Evolutionary conservation across 148 eudicot genomes (phyloP), one percentile per base, ranked within the genome.

Genomic region (Rhododendron williamsianum): DNA sequence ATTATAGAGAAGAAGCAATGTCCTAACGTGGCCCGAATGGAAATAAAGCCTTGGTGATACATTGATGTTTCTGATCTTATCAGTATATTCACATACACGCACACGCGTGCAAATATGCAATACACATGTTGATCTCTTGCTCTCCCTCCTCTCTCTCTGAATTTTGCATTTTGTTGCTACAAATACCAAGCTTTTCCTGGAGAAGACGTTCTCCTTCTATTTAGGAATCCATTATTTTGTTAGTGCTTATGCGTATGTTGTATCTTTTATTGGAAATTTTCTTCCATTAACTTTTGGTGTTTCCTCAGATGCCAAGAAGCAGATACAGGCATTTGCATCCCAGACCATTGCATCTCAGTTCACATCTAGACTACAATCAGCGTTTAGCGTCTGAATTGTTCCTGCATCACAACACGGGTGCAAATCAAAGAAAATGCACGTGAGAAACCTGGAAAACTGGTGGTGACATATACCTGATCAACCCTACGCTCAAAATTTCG

Each of bases 301-400:
- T 84, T 89, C 83, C 74, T 43, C 96, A 97, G 99, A 97, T 95
- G 99, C 99, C 56, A 96, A 95, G 93, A 96, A 96, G 91, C 99
- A 96, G 92, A 86, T 96, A 82, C 99, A 96, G 84, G 93, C 93
- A 85, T 96, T 95, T 89, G 99, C 99, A 83, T 88, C 98, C 35
- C 98, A 95, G 92, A 95, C 98, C 83, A 85, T 96, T 82, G 93
- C 99, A 82, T 91, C 95, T 89, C 97, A 94, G 46, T 83, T 96
- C 85, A 78, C 97, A 73, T 95, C 99, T 25, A 91, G 95, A 23
- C 56, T 96, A 81, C 98, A 95, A 65, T 94, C 98, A 2, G 99
- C 98, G 36, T 95, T 96, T 84, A 95, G 93, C 87, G 93, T 96
- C 43, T 96, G 91, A 96, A 38, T 35, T 80, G 45, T 85, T 83